Evolutionary conservation across 176 grass and related monocot genomes (phyloP).

Genomic region (Avena eriantha): DNA sequence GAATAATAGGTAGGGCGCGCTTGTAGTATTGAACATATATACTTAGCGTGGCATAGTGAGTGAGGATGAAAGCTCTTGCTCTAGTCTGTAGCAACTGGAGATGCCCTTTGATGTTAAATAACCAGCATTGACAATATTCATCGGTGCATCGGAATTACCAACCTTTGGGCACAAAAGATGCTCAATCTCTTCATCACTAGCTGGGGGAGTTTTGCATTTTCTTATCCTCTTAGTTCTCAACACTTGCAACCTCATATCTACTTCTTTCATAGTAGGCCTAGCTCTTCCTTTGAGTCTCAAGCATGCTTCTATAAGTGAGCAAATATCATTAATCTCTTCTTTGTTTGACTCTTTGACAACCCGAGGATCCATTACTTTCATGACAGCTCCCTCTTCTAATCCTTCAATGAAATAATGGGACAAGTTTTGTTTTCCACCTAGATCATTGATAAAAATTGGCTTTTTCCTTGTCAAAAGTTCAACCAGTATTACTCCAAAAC

Average conservation of each 20-base stretch:
- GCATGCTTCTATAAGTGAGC: background rate
- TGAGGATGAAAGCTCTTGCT: background rate
- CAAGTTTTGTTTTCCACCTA: background rate
- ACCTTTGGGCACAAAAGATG: background rate
- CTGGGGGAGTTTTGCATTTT: background rate
- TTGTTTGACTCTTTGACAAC: background rate
- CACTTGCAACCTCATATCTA: background rate
- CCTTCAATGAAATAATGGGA: background rate
- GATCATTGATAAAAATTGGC: background rate
- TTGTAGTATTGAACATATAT: too few species aligned
- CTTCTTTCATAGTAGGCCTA: slow-evolving; percentile 1
- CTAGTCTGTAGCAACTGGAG: background rate
- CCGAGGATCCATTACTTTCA: background rate
- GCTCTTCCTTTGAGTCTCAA: background rate
- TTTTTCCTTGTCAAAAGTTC: slow-evolving; percentile 13
- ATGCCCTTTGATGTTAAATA: background rate
- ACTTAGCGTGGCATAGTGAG: too few species aligned
- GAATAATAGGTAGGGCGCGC: too few species aligned
- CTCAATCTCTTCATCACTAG: background rate
- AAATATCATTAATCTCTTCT: background rate
- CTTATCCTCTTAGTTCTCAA: background rate
- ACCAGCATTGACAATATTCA: background rate
- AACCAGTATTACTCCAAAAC: slow-evolving; percentile 21
- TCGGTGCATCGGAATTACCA: background rate
- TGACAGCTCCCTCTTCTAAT: background rate